Conservation (phyloP, 306 rosid genomes). For the Acacia melanoxylon region DNA sequence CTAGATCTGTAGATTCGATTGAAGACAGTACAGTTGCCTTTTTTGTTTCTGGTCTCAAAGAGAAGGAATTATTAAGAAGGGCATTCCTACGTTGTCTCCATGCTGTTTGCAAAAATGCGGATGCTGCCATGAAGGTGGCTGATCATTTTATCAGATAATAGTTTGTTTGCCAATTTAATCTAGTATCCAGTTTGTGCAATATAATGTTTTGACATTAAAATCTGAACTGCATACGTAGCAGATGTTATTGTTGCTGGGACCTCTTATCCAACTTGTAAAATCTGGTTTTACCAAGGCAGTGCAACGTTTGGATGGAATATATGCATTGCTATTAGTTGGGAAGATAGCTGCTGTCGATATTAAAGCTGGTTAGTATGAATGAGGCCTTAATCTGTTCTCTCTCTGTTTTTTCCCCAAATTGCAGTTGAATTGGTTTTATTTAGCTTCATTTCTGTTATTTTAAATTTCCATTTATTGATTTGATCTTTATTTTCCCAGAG, state of each 20-base stretch:
- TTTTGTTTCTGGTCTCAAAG: conserved; percentile 87
- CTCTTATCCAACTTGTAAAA: conserved; percentile 90
- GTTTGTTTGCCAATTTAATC: conserved; percentile 31
- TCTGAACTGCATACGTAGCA: conserved; percentile 33
- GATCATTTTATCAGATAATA: conserved; percentile 27
- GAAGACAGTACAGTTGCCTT: conserved; percentile 60
- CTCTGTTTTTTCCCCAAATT: not conserved
- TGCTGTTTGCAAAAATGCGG: conserved; percentile 62
- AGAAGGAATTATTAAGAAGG: conserved; percentile 89
- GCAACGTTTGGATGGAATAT: conserved; percentile 94
- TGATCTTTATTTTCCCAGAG: conserved; percentile 49
- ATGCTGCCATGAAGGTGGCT: conserved; percentile 64
- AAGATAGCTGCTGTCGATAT: conserved; percentile 89
- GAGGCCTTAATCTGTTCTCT: conserved; percentile 10
- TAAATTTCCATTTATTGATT: conserved; percentile 17
- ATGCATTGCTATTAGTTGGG: conserved; percentile 81
- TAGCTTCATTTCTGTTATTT: conserved; percentile 1
- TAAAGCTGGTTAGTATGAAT: conserved; percentile 72
- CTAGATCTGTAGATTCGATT: conserved; percentile 64
- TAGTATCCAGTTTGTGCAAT: conserved; percentile 10
- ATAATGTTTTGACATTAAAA: conserved; percentile 24
- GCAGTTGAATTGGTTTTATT: conserved; percentile 18
- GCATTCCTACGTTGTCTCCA: conserved; percentile 75
- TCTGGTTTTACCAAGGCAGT: conserved; percentile 91
- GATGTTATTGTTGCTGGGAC: conserved; percentile 67